These are phyloP conservation scores for Zymoseptoria brevis DNA, from an alignment of 2,329 filamentous ascomycete species.

Conservation along the genomic window DNA sequence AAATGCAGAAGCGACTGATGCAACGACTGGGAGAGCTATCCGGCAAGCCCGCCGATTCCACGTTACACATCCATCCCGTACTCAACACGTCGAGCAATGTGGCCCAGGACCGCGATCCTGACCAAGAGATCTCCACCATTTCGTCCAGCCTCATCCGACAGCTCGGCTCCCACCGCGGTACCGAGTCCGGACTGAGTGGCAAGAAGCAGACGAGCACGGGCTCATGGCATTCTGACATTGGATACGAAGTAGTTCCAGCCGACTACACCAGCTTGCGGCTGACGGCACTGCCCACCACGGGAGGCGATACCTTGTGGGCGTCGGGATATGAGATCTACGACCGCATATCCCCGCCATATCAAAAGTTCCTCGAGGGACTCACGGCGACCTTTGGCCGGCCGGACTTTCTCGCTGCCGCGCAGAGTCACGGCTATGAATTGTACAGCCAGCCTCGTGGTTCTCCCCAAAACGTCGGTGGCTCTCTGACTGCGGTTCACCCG, in stretches of 20 bases:
- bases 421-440: constrained; percentile 14
- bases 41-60: constrained; percentile 50
- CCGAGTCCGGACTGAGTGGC: neutral
- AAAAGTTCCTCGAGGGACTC: constrained; percentile 51
- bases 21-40: constrained; percentile 51
- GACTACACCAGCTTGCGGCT: constrained; percentile 57
- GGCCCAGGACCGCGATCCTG: constrained; percentile 21
- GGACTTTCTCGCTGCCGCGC: constrained; percentile 23
- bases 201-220: too few relatives aligned
- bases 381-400: constrained; percentile 45
- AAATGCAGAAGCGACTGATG: constrained; percentile 56
- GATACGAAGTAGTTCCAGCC: constrained; percentile 55
- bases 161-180: constrained; percentile 20
- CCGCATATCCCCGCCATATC: constrained; percentile 49
- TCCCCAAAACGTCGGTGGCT: constrained; percentile 17
- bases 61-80: constrained; percentile 54
- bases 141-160: constrained; percentile 40
- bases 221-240: constrained; percentile 52
- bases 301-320: constrained; percentile 56
- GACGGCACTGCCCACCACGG: constrained; percentile 48
- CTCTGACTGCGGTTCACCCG: constrained; percentile 33
- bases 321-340: constrained; percentile 62
- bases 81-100: constrained; percentile 50
- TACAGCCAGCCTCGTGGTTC: constrained; percentile 19
- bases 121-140: constrained; percentile 57